Percentiles rank a stretch among this genome's conserved stretches.
These are phyloP conservation scores for Sarcomyxa edulis DNA, from an alignment of 768 basidiomycete genomes.

Conservation along the genomic window DNA sequence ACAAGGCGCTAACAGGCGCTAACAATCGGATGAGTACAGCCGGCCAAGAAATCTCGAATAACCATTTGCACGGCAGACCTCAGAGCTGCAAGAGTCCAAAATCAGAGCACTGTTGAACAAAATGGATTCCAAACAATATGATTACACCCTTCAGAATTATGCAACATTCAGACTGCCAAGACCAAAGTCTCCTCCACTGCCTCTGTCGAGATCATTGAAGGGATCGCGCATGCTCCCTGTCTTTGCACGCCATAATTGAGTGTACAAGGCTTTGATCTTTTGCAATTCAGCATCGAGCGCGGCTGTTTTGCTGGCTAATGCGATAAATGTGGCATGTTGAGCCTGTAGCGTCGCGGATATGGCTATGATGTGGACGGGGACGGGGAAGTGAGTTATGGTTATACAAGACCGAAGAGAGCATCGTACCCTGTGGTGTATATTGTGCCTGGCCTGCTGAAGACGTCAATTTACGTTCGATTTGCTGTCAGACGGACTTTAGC, in stretches of 20 bases:
- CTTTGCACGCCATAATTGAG: constrained; percentile 72
- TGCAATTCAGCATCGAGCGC: constrained; percentile 69
- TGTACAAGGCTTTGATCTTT: constrained; percentile 70
- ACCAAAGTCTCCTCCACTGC: constrained; percentile 33
- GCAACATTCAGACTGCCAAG: constrained; percentile 37
- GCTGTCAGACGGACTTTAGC: too few relatives aligned
- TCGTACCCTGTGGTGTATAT: constrained; percentile 68
- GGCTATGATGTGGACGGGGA: too few relatives aligned
- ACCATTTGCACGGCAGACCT: too few relatives aligned
- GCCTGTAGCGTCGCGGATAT: constrained; percentile 75
- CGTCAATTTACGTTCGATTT: constrained; percentile 80
- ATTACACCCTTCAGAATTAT: too few relatives aligned
- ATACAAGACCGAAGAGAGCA: constrained; percentile 3
- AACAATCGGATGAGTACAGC: too few relatives aligned
- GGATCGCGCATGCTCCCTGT: constrained; percentile 84
- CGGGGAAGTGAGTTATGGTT: constrained; percentile 8
- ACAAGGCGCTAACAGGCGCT: too few relatives aligned
- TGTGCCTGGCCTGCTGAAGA: constrained; percentile 61
- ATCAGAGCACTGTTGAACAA: too few relatives aligned
- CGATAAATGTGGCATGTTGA: constrained; percentile 72
- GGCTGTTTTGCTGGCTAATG: constrained; percentile 74
- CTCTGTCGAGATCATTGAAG: constrained; percentile 48
- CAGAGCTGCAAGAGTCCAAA: too few relatives aligned
- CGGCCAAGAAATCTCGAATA: too few relatives aligned
- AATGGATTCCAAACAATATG: too few relatives aligned